These are phyloP conservation scores for Knufia petricola DNA, from an alignment of 2,329 filamentous ascomycete genomes.

Conservation along the genomic window DNA sequence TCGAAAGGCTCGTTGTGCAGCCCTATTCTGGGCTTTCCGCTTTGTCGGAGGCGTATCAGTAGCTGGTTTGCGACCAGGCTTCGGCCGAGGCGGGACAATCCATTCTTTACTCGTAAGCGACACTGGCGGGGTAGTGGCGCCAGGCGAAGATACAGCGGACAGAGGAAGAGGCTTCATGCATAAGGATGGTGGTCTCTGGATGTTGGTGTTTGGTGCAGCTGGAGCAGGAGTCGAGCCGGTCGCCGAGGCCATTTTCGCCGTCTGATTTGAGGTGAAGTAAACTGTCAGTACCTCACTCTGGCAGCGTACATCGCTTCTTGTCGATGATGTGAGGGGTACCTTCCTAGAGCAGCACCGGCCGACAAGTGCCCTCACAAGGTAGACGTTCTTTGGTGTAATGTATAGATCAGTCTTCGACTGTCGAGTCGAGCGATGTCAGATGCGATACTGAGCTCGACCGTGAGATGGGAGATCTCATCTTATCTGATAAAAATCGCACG, in stretches of 20 bases:
- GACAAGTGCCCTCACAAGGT: too few relatives aligned
- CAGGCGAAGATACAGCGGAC: constrained; percentile 23
- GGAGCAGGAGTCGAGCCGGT: constrained; percentile 31
- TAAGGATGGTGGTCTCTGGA: constrained; percentile 18
- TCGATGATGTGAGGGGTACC: too few relatives aligned
- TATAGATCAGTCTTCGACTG: too few relatives aligned
- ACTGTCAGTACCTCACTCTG: too few relatives aligned
- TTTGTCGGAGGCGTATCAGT: constrained; percentile 89
- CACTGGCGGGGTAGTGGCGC: constrained; percentile 31
- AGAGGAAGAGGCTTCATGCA: constrained; percentile 19
- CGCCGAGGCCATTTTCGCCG: constrained; percentile 25
- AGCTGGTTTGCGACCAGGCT: constrained; percentile 86
- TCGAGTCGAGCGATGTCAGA: too few relatives aligned
- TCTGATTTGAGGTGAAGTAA: not conserved
- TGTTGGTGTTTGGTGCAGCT: constrained; percentile 28
- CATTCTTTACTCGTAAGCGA: constrained; percentile 73
- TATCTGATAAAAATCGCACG: too few relatives aligned
- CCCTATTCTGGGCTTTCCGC: constrained; percentile 87
- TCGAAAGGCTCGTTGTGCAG: constrained; percentile 81
- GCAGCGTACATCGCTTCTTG: not conserved
- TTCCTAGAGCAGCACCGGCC: too few relatives aligned
- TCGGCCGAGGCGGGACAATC: constrained; percentile 73
- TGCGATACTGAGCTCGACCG: too few relatives aligned
- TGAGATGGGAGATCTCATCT: too few relatives aligned
- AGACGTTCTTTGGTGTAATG: too few relatives aligned